Base-by-base conservation (phyloP, 78 protist species). In the Dictyostelium discoideum region DNA sequence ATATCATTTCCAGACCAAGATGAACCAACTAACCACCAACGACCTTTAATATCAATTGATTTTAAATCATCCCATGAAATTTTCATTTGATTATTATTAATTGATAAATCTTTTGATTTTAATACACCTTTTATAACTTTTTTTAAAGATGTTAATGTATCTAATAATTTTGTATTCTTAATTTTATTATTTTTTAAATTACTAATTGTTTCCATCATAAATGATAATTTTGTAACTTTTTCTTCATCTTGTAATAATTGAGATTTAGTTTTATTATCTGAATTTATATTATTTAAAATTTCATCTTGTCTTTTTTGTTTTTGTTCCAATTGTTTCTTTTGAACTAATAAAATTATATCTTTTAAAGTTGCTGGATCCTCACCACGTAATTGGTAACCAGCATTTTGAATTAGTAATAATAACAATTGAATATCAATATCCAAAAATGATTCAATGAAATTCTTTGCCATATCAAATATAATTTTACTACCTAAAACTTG, bases 1-100 rank as follows among this genome's bases (percentile, higher is more conserved):
- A n/a, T 42, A 13, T 82, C 79, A 67, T 60, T 69, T 16, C 96
- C 96, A 42, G 89, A 92, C 96, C 96, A 93, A n/a, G 92, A 86
- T 29, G 87, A 78, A 40, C 96, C 96, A 37, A 93, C 96, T 32
- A 93, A 40, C 96, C 96, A 93, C 96, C 96, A 93, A 57, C 96
- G 44, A 29, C 96, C 96, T 26, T 57, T 60, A 1, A 22, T 72
- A 11, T 81, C 94, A 20, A 89, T 69, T 13, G 78, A 54, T n/a
- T 40, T 42, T 10, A 89, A 74, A 69, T 89, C 94, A 26, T 63
- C 40, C 69, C 65, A 89, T 67, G 88, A 50, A 2, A 89, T 81
- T 44, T 63, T 37, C 39, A 89, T 8, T 26, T 84, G 85, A 42
- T 89, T 89, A 26, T 48, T 32, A 46, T 37, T 63, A 42, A 89